Percentiles rank a stretch among this genome's conserved stretches.
These are phyloP conservation scores for Biscutella laevigata DNA, from an alignment of 441 rosid species.

Conservation along the genomic window DNA sequence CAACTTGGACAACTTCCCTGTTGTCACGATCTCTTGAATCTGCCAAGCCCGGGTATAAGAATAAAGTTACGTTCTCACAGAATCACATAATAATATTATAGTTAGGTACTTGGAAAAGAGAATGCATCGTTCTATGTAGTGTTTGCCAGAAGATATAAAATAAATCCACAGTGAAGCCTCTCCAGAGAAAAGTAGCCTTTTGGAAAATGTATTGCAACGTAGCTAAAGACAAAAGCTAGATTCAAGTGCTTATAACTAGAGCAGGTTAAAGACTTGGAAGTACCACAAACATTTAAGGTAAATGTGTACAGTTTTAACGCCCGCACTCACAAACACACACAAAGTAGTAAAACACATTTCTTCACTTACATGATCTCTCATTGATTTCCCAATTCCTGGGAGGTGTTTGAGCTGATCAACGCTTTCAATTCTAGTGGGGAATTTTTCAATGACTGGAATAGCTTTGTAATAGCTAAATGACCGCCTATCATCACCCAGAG, in stretches of 20 bases:
- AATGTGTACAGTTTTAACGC: neutral
- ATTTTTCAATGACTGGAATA: conserved; percentile 75
- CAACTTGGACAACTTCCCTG: conserved; percentile 82
- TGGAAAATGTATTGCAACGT: too few species aligned
- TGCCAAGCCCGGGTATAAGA: conserved; percentile 22
- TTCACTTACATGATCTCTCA: conserved; percentile 85
- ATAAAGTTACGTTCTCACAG: neutral
- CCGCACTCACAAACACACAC: conserved; percentile 2
- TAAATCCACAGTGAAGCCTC: too few species aligned
- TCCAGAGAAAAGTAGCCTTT: too few species aligned
- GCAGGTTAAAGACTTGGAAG: too few species aligned
- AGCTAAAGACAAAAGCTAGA: too few species aligned
- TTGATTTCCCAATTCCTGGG: conserved; percentile 85
- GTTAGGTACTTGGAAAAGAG: neutral
- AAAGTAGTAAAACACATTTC: neutral
- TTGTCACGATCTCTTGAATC: conserved; percentile 90
- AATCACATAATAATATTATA: neutral
- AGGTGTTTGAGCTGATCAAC: conserved; percentile 70
- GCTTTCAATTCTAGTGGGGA: conserved; percentile 75
- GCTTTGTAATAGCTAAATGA: conserved; percentile 95
- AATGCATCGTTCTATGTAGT: neutral
- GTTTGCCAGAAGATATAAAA: conserved; percentile 1
- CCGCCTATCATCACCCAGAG: conserved; percentile 88
- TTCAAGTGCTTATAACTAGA: too few species aligned
- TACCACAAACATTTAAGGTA: neutral